These are phyloP conservation scores for Fusarium nisikadoi DNA, from an alignment of 2,329 filamentous ascomycete species.

Conservation along the genomic window DNA sequence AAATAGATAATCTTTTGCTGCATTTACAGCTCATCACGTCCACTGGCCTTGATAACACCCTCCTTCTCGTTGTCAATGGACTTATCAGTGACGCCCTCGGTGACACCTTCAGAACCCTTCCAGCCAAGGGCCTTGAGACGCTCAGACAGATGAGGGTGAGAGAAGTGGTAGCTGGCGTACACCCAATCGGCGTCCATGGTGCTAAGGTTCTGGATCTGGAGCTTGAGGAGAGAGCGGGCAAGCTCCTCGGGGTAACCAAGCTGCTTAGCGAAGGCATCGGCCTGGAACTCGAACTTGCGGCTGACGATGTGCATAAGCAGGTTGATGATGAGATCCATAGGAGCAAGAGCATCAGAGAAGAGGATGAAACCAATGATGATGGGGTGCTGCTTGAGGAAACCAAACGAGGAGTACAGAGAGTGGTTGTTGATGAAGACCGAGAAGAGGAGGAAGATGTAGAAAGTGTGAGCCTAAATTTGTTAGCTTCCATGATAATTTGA, in stretches of 20 bases:
- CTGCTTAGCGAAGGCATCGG: constrained; percentile 86
- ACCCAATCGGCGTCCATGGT: constrained; percentile 99
- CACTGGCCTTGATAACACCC: constrained; percentile 73
- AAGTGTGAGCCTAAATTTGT: constrained; percentile 78
- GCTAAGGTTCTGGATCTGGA: constrained; percentile 97
- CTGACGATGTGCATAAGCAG: constrained; percentile 96
- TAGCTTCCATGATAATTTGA: constrained; percentile 41
- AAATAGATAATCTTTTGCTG: background rate
- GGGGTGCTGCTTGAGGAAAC: constrained; percentile 83
- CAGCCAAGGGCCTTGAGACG: constrained; percentile 90
- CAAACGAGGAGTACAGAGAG: constrained; percentile 90
- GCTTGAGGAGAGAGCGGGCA: constrained; percentile 89
- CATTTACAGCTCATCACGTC: constrained; percentile 76
- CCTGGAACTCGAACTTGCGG: constrained; percentile 95
- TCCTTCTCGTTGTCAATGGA: constrained; percentile 50
- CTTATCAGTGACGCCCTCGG: constrained; percentile 50
- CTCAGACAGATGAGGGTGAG: constrained; percentile 95
- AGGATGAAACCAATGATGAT: constrained; percentile 98
- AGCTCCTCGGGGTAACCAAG: constrained; percentile 88
- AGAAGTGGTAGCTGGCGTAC: constrained; percentile 99
- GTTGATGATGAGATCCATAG: constrained; percentile 95
- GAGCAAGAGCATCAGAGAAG: constrained; percentile 95
- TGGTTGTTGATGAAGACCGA: constrained; percentile 97
- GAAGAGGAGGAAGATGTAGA: constrained; percentile 97
- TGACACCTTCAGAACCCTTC: constrained; percentile 69